Evolutionary conservation across 768 basidiomycete genomes (phyloP).

Genomic region (Boletus rubropictus): DNA sequence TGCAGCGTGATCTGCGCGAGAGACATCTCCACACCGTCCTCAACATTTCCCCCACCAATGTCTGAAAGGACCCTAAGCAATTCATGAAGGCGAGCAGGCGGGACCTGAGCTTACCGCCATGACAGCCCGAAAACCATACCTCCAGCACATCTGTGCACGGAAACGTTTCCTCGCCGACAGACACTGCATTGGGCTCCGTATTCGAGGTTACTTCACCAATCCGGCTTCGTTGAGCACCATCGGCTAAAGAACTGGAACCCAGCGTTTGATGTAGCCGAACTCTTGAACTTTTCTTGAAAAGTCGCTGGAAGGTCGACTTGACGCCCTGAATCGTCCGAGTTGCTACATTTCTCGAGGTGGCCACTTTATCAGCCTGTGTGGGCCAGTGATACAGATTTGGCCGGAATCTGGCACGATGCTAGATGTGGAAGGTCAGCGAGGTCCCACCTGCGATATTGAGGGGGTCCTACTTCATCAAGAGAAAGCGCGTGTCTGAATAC

Average conservation of each 20-base stretch:
- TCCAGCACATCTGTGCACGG: slow-evolving; percentile 53
- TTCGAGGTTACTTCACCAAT: background rate
- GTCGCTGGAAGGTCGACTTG: background rate
- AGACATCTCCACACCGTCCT: slow-evolving; percentile 34
- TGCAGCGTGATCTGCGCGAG: slow-evolving; percentile 60
- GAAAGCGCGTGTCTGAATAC: slow-evolving; percentile 73
- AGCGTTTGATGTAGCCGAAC: background rate
- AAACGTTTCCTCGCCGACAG: background rate
- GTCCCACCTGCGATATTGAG: background rate
- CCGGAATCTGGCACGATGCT: slow-evolving; percentile 63
- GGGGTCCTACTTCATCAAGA: slow-evolving; percentile 58
- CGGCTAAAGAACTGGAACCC: background rate
- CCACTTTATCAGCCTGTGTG: slow-evolving; percentile 17
- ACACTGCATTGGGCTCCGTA: background rate
- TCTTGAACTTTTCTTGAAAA: background rate
- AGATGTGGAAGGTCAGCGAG: slow-evolving; percentile 7
- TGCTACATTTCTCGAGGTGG: background rate
- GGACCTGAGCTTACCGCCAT: slow-evolving; percentile 45
- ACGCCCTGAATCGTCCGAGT: background rate
- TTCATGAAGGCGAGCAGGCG: background rate
- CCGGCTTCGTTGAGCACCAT: background rate
- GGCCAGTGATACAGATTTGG: slow-evolving; percentile 57
- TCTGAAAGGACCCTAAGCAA: slow-evolving; percentile 35
- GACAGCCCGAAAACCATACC: slow-evolving; percentile 78
- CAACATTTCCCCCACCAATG: slow-evolving; percentile 60